Percentiles rank a stretch among this genome's conserved stretches.
phyloP scores from a whole-genome alignment of 805 yeast genomes.

The Candida awuae region DNA sequence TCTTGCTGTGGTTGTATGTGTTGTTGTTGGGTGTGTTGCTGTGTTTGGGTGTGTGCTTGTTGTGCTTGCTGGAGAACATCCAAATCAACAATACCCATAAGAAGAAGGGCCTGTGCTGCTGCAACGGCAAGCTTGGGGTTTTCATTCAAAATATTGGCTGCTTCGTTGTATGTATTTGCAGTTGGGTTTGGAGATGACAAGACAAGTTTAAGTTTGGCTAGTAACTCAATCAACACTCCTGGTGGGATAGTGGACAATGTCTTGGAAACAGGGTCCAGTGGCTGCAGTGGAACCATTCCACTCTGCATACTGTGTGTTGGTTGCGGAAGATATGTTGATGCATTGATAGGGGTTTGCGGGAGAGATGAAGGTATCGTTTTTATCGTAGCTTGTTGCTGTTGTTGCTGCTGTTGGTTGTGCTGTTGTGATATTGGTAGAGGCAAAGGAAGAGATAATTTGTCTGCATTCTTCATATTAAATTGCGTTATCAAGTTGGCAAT shows the following conservation, averaged over 20 bases:
- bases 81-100: slow-evolving; percentile 70
- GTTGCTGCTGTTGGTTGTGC: slow-evolving; percentile 4
- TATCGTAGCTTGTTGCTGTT: background rate
- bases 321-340: slow-evolving; percentile 52
- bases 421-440: slow-evolving; percentile 5
- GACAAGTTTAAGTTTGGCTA: slow-evolving; percentile 56
- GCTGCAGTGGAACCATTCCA: slow-evolving; percentile 30
- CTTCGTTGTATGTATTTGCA: slow-evolving; percentile 32
- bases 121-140: slow-evolving; percentile 54
- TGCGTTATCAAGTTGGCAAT: slow-evolving; percentile 25
- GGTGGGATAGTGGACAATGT: slow-evolving; percentile 63
- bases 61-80: slow-evolving; percentile 58
- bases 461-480: slow-evolving; percentile 19
- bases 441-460: no score
- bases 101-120: slow-evolving; percentile 63
- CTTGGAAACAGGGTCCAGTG: slow-evolving; percentile 45
- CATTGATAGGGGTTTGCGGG: slow-evolving; percentile 31
- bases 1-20: slow-evolving; percentile 13
- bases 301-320: slow-evolving; percentile 23
- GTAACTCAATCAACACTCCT: slow-evolving; percentile 57
- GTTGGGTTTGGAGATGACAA: slow-evolving; percentile 45
- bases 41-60: slow-evolving; percentile 15
- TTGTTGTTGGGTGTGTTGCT: slow-evolving; percentile 10
- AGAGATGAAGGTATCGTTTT: slow-evolving; percentile 7
- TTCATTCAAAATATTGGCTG: slow-evolving; percentile 44